A percentile compares a stretch with the other conserved stretches of the same genome.
phyloP scores from a whole-genome alignment of 75 land plant genomes.

The Pinus taeda region DNA sequence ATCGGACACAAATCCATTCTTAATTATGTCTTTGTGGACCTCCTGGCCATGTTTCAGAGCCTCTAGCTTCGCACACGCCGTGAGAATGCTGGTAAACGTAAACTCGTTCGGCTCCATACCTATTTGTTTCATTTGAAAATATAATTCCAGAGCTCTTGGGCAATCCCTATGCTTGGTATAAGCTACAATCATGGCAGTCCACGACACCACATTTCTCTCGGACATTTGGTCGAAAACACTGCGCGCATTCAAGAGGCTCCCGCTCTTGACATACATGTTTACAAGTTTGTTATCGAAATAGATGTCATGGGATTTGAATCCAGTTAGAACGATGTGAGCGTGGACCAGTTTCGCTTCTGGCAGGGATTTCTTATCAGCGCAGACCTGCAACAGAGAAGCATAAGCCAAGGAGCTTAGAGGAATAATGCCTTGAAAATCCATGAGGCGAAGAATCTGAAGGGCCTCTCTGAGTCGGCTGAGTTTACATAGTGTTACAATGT shows the following conservation, averaged over 20 bases:
- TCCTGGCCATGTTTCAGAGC: background rate
- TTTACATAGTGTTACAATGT: background rate
- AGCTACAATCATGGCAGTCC: slow-evolving; percentile 13
- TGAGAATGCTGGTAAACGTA: slow-evolving; percentile 7
- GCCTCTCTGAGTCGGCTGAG: background rate
- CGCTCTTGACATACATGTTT: slow-evolving; percentile 16
- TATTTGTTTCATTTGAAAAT: slow-evolving; percentile 1
- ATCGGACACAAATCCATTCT: background rate
- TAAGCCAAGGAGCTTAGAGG: slow-evolving; percentile 5
- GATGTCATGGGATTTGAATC: background rate
- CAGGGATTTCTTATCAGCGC: background rate
- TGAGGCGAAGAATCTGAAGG: background rate
- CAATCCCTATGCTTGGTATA: background rate
- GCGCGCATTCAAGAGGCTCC: background rate
- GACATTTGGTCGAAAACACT: background rate
- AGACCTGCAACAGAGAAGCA: slow-evolving; percentile 6
- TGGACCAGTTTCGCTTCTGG: slow-evolving; percentile 6
- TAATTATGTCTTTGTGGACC: background rate
- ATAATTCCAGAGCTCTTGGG: background rate
- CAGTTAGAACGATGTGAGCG: background rate
- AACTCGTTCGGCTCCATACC: background rate
- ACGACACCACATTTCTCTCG: slow-evolving; percentile 1
- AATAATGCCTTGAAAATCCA: background rate
- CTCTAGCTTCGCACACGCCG: background rate
- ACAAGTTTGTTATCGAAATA: slow-evolving; percentile 12